Percentiles rank a stretch among this genome's conserved stretches.
Evolutionary conservation across 306 rosid genomes (phyloP).

Genomic region (Dalbergia oliveri): DNA sequence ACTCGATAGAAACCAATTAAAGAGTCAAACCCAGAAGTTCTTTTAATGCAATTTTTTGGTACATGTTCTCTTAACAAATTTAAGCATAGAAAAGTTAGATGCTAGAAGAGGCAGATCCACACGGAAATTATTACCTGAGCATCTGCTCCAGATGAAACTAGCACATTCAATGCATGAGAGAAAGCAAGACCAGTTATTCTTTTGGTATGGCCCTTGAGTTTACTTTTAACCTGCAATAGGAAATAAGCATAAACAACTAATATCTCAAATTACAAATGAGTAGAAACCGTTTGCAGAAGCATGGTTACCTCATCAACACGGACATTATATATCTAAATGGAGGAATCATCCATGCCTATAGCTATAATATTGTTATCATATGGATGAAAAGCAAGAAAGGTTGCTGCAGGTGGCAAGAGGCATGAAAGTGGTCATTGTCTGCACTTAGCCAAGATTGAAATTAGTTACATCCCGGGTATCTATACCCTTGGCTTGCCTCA

Average conservation of each 20-base stretch:
- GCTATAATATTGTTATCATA: slow-evolving; percentile 95
- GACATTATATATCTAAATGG: slow-evolving; percentile 97
- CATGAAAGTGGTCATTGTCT: slow-evolving; percentile 99
- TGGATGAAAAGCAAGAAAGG: slow-evolving; percentile 96
- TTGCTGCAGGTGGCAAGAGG: slow-evolving; percentile 97
- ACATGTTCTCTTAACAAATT: not conserved
- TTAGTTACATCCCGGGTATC: too few species aligned
- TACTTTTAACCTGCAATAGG: slow-evolving; percentile 51
- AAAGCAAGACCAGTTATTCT: slow-evolving; percentile 54
- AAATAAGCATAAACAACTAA: slow-evolving; percentile 41
- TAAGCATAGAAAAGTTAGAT: slow-evolving; percentile 31
- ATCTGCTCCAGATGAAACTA: slow-evolving; percentile 60
- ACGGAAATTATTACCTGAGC: slow-evolving; percentile 70
- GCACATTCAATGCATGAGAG: slow-evolving; percentile 48
- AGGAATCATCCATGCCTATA: slow-evolving; percentile 97
- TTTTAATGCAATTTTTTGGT: not conserved
- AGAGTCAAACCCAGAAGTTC: not conserved
- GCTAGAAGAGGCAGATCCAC: not conserved
- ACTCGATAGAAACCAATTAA: not conserved
- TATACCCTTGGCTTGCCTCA: too few species aligned
- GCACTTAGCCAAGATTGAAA: slow-evolving; percentile 54
- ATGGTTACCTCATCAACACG: slow-evolving; percentile 93
- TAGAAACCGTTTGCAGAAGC: slow-evolving; percentile 26
- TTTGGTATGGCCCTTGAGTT: slow-evolving; percentile 57
- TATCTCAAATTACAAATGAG: slow-evolving; percentile 33